Conservation (phyloP, 2,329 filamentous ascomycete genomes). For the Alternaria triticina region DNA sequence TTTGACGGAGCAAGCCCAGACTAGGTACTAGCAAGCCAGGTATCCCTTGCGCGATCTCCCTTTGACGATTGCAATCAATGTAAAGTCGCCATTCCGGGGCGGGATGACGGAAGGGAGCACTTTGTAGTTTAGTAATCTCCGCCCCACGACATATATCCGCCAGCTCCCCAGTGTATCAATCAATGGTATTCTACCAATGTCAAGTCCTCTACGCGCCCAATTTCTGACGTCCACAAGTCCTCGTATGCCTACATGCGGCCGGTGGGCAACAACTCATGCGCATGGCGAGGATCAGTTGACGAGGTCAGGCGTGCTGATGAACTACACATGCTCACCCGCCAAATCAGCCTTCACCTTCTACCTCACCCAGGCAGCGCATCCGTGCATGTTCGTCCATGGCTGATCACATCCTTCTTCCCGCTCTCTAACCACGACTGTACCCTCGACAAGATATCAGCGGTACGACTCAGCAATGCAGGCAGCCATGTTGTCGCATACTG, state of each 20-base stretch:
- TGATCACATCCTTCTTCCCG: background rate
- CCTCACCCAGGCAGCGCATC: background rate
- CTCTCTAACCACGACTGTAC: background rate
- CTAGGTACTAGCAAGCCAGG: background rate
- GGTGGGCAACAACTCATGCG: background rate
- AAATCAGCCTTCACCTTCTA: background rate
- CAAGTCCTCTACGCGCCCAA: background rate
- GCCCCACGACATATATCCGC: background rate
- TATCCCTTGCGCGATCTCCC: background rate
- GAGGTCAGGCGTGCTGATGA: background rate
- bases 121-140: background rate
- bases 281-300: background rate
- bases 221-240: background rate
- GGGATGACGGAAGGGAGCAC: background rate
- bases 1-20: background rate
- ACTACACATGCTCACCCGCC: background rate
- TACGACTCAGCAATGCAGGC: background rate
- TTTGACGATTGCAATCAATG: background rate
- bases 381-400: background rate
- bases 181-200: background rate
- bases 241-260: background rate
- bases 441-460: background rate
- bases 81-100: background rate
- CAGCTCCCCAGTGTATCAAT: background rate
- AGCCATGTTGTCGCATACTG: background rate